Base-by-base conservation (phyloP, 495 filamentous ascomycete species). In the Penicillium soppii region DNA sequence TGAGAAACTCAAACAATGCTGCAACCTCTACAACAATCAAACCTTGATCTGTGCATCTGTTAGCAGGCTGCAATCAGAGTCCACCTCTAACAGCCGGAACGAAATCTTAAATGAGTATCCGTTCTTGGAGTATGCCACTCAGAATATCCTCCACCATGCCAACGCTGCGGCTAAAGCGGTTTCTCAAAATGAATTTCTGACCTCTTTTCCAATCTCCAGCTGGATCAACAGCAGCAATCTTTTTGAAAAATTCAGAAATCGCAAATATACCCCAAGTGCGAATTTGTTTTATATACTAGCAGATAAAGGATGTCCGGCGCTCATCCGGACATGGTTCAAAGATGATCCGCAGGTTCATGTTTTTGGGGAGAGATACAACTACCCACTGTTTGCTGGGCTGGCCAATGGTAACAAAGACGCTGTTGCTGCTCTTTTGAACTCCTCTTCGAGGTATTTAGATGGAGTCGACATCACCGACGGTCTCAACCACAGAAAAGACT, bases 221-320 rank as follows among this genome's bases (percentile, higher is more conserved):
- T 82, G 77, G 77, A 69, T 71, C 27, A 13, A 26, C 1, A 22
- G 68, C 13, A 52, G 68, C 43, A 78, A 81, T 57, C 0, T 70
- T 37, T 59, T 73, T 25, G 63, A 75, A 30, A 63, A 59, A 38
- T 52, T 40, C 25, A 37, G 60, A 7, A 47, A 47, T 15, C 67
- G 66, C 22, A 58, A 49, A 43, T 69, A 76, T 53, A 71, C 51
- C 6, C 16, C 36, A 3, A 48, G 53, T 37, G 63, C 65, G 36
- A 78, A 60, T 52, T 44, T 78, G 2, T 57, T 73, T 16, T 81
- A 82, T 32, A 67, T 83, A 7, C 54, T 78, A 21, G 72, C 79
- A 30, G 71, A 78, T 22, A 61, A 62, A 5, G 67, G 70, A 36
- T 47, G 65, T 12, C 26, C 72, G 1, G 56, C 64, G 19, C 72